Base-by-base conservation (phyloP, 1,284 basidiomycete species). In the Chondrostereum purpureum region DNA sequence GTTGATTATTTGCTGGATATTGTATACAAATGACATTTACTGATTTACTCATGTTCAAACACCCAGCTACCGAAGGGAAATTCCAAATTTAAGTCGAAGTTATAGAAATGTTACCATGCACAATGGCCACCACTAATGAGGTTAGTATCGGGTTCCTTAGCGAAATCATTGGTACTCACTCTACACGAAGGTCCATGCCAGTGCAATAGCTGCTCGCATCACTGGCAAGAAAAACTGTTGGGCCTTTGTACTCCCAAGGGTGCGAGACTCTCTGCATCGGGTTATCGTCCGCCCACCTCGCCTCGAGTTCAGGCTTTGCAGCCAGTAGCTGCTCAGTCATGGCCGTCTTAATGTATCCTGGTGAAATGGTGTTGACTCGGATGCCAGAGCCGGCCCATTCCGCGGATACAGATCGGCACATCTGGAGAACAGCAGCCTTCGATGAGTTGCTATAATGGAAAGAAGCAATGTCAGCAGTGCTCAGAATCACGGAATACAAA, bases 371-470 rank as follows among this genome's bases (percentile, higher is more conserved):
- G 24, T 62, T 60, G 22, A 66, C 60, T 6, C 65, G 45, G 43
- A 72, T 69, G 14, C 64, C 60, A 39, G 62, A 50, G 13, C 58
- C 58, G 21, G 68, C 67, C 60, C 66, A 68, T 53, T 73, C 72
- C 47, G 62, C 59, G 5, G 71, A 69, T 38, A 70, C 46, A 52
- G 64, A 70, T 46, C 67, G 62, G 40, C 59, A 64, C 56, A 72
- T 62, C 55, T 72, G 69, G 14, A 65, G 51, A 1, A 70, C 65
- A 21, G 66, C 69, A n/a, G 63, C 58, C 58, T 71, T 70, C 50
- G 59, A 63, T 18, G 50, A 23, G 16, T 47, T 56, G 34, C 43
- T n/a, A n/a, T n/a, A n/a, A n/a, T 44, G 13, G 13, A 16, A 6
- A 21, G 4, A 10, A 37, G 34, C 10, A 13, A 22, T 14, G 23